These are phyloP conservation scores for Saccharomycopsis sp. DNA, from an alignment of 805 yeast genomes.

Conservation along the genomic window DNA sequence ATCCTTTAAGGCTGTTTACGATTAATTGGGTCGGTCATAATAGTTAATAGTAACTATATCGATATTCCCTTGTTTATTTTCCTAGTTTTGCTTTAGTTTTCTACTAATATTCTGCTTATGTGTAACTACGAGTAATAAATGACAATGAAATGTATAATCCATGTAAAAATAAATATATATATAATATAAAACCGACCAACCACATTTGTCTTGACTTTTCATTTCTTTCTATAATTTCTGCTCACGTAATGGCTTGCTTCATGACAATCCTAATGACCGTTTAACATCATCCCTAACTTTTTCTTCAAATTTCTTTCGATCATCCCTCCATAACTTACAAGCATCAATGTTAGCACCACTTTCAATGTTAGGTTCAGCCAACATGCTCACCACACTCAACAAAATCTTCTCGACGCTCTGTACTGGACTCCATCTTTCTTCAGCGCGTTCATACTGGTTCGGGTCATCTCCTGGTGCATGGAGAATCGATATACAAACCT, in stretches of 20 bases:
- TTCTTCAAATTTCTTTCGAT: conserved; percentile 58
- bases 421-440: conserved; percentile 97
- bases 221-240: too few relatives aligned
- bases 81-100: not conserved
- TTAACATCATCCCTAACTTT: conserved; percentile 63
- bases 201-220: too few relatives aligned
- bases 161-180: too few relatives aligned
- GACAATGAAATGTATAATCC: not conserved
- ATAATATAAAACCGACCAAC: too few relatives aligned
- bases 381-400: conserved; percentile 88
- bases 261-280: conserved; percentile 66
- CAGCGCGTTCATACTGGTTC: conserved; percentile 87
- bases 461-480: conserved; percentile 99
- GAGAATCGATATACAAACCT: conserved; percentile 89
- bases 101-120: too few relatives aligned
- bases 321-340: conserved; percentile 83
- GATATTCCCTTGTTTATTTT: not conserved
- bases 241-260: too few relatives aligned
- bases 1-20: conserved; percentile 41
- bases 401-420: conserved; percentile 96
- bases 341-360: conserved; percentile 88
- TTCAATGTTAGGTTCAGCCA: conserved; percentile 94
- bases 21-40: not conserved
- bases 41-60: not conserved
- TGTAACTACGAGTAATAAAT: too few relatives aligned